A percentile compares a stretch with the other conserved stretches of the same genome.
Evolutionary conservation across 345 rosid genomes (phyloP).

Genomic region (Salix purpurea): DNA sequence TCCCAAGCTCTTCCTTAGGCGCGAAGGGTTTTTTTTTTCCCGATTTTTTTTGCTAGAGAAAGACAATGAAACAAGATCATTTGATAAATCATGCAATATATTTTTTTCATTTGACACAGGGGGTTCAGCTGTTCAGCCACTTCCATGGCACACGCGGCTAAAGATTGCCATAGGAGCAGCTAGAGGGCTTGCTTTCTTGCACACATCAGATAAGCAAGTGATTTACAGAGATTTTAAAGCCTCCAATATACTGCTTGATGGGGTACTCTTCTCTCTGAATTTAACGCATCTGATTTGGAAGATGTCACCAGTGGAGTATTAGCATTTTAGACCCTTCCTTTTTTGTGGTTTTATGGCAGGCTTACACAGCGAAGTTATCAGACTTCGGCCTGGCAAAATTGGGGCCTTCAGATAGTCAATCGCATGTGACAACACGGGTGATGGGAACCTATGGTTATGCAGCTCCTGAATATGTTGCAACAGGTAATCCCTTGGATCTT

Average conservation of each 20-base stretch:
- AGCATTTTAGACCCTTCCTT: not conserved
- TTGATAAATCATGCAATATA: not conserved
- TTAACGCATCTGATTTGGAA: not conserved
- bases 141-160: conserved; percentile 66
- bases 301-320: not conserved
- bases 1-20: not conserved
- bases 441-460: conserved; percentile 96
- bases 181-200: conserved; percentile 70
- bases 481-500: conserved; percentile 45
- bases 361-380: conserved; percentile 77
- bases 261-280: conserved; percentile 39
- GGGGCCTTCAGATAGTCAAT: conserved; percentile 95
- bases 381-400: conserved; percentile 93
- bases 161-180: conserved; percentile 85
- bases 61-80: not conserved
- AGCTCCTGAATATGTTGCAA: conserved; percentile 95
- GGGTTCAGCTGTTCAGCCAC: conserved; percentile 76
- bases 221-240: conserved; percentile 94
- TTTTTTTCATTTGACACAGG: conserved; percentile 35
- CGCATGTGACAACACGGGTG: conserved; percentile 90
- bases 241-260: conserved; percentile 83
- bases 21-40: not conserved
- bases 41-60: too few relatives aligned
- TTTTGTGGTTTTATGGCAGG: conserved; percentile 39
- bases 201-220: conserved; percentile 76